These are phyloP conservation scores for Chalaropsis ovoidea DNA, from an alignment of 2,329 filamentous ascomycete genomes.

Conservation along the genomic window DNA sequence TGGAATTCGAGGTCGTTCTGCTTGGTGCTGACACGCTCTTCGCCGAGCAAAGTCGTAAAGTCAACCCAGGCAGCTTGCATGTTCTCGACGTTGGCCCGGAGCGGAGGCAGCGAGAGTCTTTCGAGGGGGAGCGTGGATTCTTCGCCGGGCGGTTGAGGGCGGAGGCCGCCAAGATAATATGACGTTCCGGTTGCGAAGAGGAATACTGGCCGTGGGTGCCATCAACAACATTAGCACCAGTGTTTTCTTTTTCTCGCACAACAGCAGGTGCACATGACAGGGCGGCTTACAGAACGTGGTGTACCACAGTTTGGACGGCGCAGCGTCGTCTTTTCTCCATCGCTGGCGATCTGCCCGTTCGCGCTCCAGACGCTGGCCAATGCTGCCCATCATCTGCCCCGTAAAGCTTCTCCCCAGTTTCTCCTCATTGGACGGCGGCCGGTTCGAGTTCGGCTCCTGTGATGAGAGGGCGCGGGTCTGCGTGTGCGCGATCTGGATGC, in stretches of 20 bases:
- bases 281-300: constrained; percentile 43
- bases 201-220: constrained; percentile 36
- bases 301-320: constrained; percentile 40
- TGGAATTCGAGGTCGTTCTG: constrained; percentile 47
- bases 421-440: constrained; percentile 32
- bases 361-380: constrained; percentile 44
- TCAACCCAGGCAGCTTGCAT: constrained; percentile 62
- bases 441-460: constrained; percentile 19
- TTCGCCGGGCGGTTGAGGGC: constrained; percentile 41
- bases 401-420: constrained; percentile 41
- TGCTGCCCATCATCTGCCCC: constrained; percentile 51
- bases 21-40: constrained; percentile 53
- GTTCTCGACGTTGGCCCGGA: constrained; percentile 52
- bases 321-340: constrained; percentile 36
- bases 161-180: constrained; percentile 51
- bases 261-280: background rate
- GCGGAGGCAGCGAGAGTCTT: constrained; percentile 41
- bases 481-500: background rate
- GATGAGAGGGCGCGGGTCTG: constrained; percentile 14
- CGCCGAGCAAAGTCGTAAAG: constrained; percentile 53
- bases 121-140: constrained; percentile 51
- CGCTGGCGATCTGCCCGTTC: constrained; percentile 46
- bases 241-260: background rate
- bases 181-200: constrained; percentile 42
- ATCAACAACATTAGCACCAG: background rate